Base-by-base conservation (phyloP, 2,329 filamentous ascomycete genomes). In the Cadophora gregata region DNA sequence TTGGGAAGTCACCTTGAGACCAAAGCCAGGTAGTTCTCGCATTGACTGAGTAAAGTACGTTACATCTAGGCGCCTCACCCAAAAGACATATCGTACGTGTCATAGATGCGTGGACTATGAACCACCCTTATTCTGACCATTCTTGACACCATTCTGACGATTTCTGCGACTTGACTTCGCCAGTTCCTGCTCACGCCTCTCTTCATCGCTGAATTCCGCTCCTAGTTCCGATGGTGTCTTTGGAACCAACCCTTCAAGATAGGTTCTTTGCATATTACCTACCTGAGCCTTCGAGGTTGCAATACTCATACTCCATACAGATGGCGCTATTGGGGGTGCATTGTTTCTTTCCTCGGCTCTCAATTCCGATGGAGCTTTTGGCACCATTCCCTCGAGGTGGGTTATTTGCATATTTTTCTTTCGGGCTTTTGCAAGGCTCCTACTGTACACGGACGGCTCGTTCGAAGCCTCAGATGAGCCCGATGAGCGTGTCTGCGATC, bases 181-280 rank as follows among this genome's bases (percentile, higher is more conserved):
- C 33, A 29, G 7, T 25, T 31, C 61, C 61, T 36, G 25, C 38
- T 31, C 50, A 36, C 29, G 7, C 29, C 14, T 33, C 45, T 27
- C 38, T 14, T 29, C 47, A 7, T 56, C 48, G n/a, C 24, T 19
- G 4, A 47, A 16, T 33, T 56, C 31, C 21, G 12, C 12, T 10
- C 21, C 27, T 7, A 63, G 7, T 16, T 55, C 48, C 14, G 33
- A 45, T 16, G 33, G 48, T 8, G 51, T 50, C 53, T 33, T 64
- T 31, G 53, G 36, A 7, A 59, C 62, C 62, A 64, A 29, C 14
- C 62, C 62, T 29, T 64, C 62, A 16, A 33, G 33, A 36, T 59
- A 27, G 7, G 50, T 61, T 50, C 59, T 55, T 51, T 48, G 47
- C 58, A 61, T 61, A 14, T 64, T 38, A 12, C 62, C 62, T n/a